Evolutionary conservation across 2,329 filamentous ascomycete species (phyloP).

Genomic region (Ramularia collo-cygni): DNA sequence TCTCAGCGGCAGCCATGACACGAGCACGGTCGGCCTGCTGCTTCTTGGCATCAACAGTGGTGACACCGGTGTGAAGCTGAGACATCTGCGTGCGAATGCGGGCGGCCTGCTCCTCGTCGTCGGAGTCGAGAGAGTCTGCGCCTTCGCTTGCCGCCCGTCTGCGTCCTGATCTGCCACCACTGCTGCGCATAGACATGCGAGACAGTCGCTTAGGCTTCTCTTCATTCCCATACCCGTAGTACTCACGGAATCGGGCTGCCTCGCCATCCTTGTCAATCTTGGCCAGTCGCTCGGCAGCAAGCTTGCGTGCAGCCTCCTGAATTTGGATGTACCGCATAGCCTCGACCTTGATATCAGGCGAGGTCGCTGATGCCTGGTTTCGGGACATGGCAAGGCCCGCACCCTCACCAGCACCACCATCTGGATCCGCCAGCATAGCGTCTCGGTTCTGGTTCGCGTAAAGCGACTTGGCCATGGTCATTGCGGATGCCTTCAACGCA

Average conservation of each 20-base stretch:
- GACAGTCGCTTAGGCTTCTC: conserved; percentile 45
- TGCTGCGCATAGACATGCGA: conserved; percentile 45
- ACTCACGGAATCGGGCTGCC: conserved; percentile 60
- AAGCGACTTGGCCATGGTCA: conserved; percentile 87
- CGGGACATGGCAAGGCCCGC: conserved; percentile 13
- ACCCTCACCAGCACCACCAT: conserved; percentile 22
- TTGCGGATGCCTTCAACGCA: conserved; percentile 69
- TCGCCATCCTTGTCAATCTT: conserved; percentile 67
- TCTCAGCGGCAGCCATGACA: conserved; percentile 70
- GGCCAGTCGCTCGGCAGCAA: conserved; percentile 74
- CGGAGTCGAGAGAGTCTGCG: conserved; percentile 38
- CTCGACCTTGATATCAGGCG: conserved; percentile 50
- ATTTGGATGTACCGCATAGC: conserved; percentile 54
- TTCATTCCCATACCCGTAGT: conserved; percentile 68
- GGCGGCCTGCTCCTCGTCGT: conserved; percentile 62
- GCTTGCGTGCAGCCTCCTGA: conserved; percentile 79
- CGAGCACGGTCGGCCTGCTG: conserved; percentile 66
- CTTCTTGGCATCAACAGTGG: conserved; percentile 65
- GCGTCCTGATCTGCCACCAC: conserved; percentile 35
- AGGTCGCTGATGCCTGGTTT: conserved; percentile 29
- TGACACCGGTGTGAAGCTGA: conserved; percentile 61
- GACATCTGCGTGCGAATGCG: conserved; percentile 75
- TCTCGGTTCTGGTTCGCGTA: conserved; percentile 55
- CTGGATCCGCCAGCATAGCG: conserved; percentile 15
- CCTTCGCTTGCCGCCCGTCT: conserved; percentile 62